Percentiles rank a stretch among this genome's conserved stretches.
phyloP scores from a whole-genome alignment of 805 yeast species.

The Starmerella scarabaei region DNA sequence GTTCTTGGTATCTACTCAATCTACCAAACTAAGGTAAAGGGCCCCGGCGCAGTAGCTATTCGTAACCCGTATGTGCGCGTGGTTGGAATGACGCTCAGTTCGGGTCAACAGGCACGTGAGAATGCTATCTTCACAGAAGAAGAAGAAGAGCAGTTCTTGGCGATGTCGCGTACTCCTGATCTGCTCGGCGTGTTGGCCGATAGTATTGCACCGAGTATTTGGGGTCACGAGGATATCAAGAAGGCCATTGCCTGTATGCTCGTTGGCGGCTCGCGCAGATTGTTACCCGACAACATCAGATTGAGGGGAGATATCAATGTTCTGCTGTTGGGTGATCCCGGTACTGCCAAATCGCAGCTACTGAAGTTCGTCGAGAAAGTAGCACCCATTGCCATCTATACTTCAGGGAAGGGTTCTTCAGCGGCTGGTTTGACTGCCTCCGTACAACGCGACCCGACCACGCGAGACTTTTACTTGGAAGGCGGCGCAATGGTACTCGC shows the following conservation, averaged over 20 bases:
- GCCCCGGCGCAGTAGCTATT: conserved; percentile 59
- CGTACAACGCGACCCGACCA: conserved; percentile 75
- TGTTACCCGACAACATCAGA: conserved; percentile 91
- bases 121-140: conserved; percentile 65
- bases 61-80: conserved; percentile 84
- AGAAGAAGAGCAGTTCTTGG: conserved; percentile 83
- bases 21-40: conserved; percentile 54
- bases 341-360: conserved; percentile 95
- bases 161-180: conserved; percentile 68
- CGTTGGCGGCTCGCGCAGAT: conserved; percentile 87
- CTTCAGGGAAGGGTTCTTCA: conserved; percentile 98
- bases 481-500: conserved; percentile 99
- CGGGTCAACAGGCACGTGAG: conserved; percentile 55
- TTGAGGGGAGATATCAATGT: conserved; percentile 96
- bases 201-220: conserved; percentile 93
- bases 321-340: conserved; percentile 90
- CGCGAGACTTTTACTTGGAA: conserved; percentile 87
- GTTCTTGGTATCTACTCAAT: conserved; percentile 87
- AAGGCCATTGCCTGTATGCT: conserved; percentile 83
- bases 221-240: conserved; percentile 85
- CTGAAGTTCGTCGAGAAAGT: conserved; percentile 91
- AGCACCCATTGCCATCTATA: conserved; percentile 86
- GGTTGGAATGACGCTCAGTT: conserved; percentile 72
- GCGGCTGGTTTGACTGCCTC: conserved; percentile 99
- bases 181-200: conserved; percentile 72